A percentile compares a stretch with the other conserved stretches of the same genome.
These are phyloP conservation scores for Aspergillus panamensis DNA, from an alignment of 495 filamentous ascomycete species.

Conservation along the genomic window DNA sequence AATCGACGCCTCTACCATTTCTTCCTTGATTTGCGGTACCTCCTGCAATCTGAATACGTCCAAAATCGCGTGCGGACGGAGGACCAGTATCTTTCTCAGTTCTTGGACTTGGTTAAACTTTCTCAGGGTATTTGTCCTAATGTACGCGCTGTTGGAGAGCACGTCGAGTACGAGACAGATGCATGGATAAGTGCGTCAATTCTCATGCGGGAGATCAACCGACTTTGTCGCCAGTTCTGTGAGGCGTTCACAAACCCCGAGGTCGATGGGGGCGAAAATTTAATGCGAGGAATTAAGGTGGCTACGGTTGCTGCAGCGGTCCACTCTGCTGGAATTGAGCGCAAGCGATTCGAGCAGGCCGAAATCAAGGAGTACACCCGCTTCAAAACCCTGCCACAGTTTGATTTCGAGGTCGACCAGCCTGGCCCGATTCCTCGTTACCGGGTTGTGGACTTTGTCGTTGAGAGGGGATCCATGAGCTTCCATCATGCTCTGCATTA, in stretches of 20 bases:
- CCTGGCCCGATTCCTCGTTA: constrained; percentile 38
- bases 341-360: constrained; percentile 76
- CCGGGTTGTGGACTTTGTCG: constrained; percentile 78
- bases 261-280: constrained; percentile 53
- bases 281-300: constrained; percentile 69
- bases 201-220: constrained; percentile 91
- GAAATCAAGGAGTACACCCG: constrained; percentile 81
- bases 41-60: constrained; percentile 82
- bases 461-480: constrained; percentile 86
- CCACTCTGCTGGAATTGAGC: constrained; percentile 85
- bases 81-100: constrained; percentile 84
- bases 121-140: constrained; percentile 98
- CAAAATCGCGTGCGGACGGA: constrained; percentile 77
- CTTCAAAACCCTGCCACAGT: constrained; percentile 73
- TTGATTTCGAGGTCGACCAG: constrained; percentile 71
- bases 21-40: constrained; percentile 86
- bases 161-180: constrained; percentile 97
- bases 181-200: constrained; percentile 96
- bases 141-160: constrained; percentile 82
- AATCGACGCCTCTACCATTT: constrained; percentile 96
- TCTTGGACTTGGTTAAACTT: constrained; percentile 90
- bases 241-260: constrained; percentile 74
- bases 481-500: constrained; percentile 98
- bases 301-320: constrained; percentile 75
- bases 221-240: constrained; percentile 80